Base-by-base conservation (phyloP, 805 yeast species). In the Candida pini region DNA sequence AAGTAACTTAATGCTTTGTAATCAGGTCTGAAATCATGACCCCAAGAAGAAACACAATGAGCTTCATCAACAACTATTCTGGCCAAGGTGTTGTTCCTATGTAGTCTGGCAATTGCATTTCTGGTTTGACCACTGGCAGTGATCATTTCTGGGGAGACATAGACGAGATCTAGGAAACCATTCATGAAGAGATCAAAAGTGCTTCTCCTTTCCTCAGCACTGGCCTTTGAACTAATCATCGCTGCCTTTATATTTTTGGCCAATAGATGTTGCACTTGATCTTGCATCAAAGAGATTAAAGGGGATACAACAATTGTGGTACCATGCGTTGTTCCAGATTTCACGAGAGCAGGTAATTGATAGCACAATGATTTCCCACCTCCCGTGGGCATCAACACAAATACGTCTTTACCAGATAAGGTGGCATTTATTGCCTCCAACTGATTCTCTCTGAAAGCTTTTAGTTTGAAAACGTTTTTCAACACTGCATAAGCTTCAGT, bases 31-130 rank as follows among this genome's bases (percentile, higher is more conserved):
- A 92, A 92, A 59, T 92, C 98, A 60, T 92, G 98, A 15, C 98
- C 98, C 98, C 98, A 92, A 9, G 94, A 82, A 34, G 96, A 86
- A 29, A 92, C 95, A 69, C 98, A 92, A 62, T 92, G 98, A 0
- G 98, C 98, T 54, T 87, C 98, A 62, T 92, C 98, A 29, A 92
- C 87, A 9, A 92, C 96, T 25, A 92, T 71, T 35, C 97, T 67
- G 0, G 97, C 95, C 24, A 92, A 63, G 47, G 65, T 63, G 10
- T 70, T 64, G 19, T 68, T 69, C 13, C 66, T 62, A 54, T 82
- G 67, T 6, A 92, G 62, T 32, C 60, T 66, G 9, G 67, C 58
- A 35, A 92, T 76, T 1, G 81, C 79, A 35, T 64, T 68, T 49
- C 75, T 81, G 28, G 90, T 78, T 48, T 77, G 76, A 5, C 62